Evolutionary conservation across 2,329 filamentous ascomycete genomes (phyloP).

Genomic region (Pseudocercospora vitis): DNA sequence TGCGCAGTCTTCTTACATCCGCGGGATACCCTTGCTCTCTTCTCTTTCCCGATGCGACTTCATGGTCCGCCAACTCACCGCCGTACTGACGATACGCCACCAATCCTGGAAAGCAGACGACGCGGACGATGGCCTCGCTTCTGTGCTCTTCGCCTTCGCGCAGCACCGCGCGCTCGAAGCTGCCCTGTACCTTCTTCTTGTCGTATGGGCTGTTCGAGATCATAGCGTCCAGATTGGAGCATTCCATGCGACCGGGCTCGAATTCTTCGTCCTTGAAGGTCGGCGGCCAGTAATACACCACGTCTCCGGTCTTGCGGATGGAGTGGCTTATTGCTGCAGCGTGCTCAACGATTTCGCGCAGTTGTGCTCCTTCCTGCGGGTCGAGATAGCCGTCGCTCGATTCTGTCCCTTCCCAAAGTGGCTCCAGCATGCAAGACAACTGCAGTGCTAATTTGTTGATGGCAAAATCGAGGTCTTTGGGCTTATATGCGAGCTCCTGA

Average conservation of each 20-base stretch:
- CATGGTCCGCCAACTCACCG: constrained; percentile 24
- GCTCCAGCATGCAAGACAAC: constrained; percentile 22
- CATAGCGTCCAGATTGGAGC: constrained; percentile 31
- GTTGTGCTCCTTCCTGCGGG: background rate
- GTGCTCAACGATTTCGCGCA: constrained; percentile 24
- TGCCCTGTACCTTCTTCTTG: constrained; percentile 21
- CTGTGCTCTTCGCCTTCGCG: constrained; percentile 15
- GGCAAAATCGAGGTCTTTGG: background rate
- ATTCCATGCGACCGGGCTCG: constrained; percentile 33
- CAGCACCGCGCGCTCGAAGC: constrained; percentile 24
- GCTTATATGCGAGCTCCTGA: background rate
- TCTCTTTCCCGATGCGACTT: constrained; percentile 23
- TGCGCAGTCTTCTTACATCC: constrained; percentile 8
- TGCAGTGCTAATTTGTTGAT: constrained; percentile 8
- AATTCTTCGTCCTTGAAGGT: constrained; percentile 38
- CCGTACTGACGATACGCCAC: constrained; percentile 33
- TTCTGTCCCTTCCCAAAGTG: constrained; percentile 14
- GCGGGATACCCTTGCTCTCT: constrained; percentile 13
- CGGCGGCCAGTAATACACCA: constrained; percentile 35
- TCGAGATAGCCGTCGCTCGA: background rate
- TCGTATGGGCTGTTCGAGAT: constrained; percentile 28
- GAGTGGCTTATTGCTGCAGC: constrained; percentile 26
- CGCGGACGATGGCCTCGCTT: constrained; percentile 32
- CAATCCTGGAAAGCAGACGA: constrained; percentile 33
- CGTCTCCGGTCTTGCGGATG: constrained; percentile 28